Base-by-base conservation (phyloP, 2,329 filamentous ascomycete species). In the Pyrenophora teres region DNA sequence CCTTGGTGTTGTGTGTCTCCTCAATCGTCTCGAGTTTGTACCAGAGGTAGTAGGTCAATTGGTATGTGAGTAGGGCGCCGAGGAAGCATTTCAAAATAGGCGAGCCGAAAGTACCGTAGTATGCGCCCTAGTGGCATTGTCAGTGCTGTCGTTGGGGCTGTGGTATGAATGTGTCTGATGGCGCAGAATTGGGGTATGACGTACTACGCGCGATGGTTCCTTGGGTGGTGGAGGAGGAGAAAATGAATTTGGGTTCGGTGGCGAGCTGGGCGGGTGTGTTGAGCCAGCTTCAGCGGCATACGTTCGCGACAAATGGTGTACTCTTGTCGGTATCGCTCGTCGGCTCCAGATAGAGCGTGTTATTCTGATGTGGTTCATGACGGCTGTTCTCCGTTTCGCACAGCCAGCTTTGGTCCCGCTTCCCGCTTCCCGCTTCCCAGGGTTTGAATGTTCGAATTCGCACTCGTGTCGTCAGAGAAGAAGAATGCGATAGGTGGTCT, bases 11-110 rank as follows among this genome's bases (percentile, higher is more conserved):
- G 16, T 77, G 76, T 66, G 82, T 85, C 50, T 83, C 78, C 75
- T 94, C 90, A 46, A 89, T 81, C 30, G 83, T 82, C 72, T 92
- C 89, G 43, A 93, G 78, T 73, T 87, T 89, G 32, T 83, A 70
- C 90, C 90, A 94, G 12, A 76, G 77, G 77, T 84, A 90, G 75
- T 92, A 93, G 12, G 82, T 74, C n/a, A 89, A 64, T 74, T 94
- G 90, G 72, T 93, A 94, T 2, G 87, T 88, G 67, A 90, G 86
- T 48, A 92, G 82, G 46, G 90, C 88, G 67, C 88, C 81, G 32
- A 93, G 80, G 59, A 90, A 83, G 46, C 86, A 85, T 76, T 92
- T 93, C 46, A 84, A 81, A 39, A 93, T 79, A 2, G 90, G 89
- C 1, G 87, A 81, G 33, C 86, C 84, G 68, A 91, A 92, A 12